These are phyloP conservation scores for Fraxinus pennsylvanica DNA, from an alignment of 257 asterid genomes.

Conservation along the genomic window DNA sequence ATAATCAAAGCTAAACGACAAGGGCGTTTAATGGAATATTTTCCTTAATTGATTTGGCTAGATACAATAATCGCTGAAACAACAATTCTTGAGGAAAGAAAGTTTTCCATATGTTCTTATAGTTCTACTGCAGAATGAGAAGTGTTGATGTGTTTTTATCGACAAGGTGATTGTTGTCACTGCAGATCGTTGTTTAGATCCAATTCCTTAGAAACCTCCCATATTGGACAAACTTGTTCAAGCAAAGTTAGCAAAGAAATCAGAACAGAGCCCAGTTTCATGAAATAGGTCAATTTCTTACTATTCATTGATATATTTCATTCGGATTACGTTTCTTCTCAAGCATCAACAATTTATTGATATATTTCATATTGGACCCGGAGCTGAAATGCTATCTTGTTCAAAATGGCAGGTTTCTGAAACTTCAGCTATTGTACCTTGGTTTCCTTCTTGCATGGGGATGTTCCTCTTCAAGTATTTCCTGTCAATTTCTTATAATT, in stretches of 20 bases:
- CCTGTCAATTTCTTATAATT: no score
- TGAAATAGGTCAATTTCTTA: neutral
- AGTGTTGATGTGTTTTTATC: neutral
- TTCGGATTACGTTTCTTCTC: neutral
- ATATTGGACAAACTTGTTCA: constrained; percentile 52
- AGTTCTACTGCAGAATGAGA: neutral
- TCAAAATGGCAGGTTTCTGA: no score
- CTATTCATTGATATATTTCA: neutral
- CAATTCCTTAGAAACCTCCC: constrained; percentile 46
- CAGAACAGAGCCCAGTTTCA: constrained; percentile 21
- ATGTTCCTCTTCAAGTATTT: no score
- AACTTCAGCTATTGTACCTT: no score
- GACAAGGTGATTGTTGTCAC: constrained; percentile 50
- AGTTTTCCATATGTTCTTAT: neutral
- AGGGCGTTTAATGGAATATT: neutral
- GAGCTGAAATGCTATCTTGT: neutral
- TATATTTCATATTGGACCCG: neutral
- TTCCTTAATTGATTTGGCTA: neutral
- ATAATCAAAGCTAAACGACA: neutral
- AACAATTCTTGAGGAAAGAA: neutral
- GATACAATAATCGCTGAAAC: neutral
- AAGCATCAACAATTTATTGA: neutral
- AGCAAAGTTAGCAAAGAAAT: constrained; percentile 41
- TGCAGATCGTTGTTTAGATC: constrained; percentile 57
- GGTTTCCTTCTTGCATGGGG: no score